Evolutionary conservation across 768 basidiomycete genomes (phyloP).

Genomic region (Macrolepiota fuliginosa): DNA sequence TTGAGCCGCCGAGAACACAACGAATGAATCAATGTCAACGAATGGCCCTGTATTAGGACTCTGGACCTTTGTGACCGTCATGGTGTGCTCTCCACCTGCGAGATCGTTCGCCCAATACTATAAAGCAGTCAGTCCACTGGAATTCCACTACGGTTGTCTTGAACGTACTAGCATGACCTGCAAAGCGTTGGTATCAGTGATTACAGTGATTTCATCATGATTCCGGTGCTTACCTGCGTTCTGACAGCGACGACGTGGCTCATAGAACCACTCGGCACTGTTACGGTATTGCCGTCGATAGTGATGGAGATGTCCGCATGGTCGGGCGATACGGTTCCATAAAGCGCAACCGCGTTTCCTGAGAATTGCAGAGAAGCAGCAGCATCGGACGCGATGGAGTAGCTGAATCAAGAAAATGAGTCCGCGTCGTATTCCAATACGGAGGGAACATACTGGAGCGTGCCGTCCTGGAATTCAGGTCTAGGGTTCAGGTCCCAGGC

Average conservation of each 20-base stretch:
- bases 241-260: conserved; percentile 24
- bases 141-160: neutral
- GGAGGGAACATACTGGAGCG: conserved; percentile 38
- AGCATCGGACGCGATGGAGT: conserved; percentile 34
- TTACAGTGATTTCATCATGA: neutral
- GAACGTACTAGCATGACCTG: conserved; percentile 33
- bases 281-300: conserved; percentile 36
- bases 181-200: neutral
- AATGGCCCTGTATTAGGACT: conserved; percentile 31
- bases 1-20: conserved; percentile 29
- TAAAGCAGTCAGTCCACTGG: conserved; percentile 1
- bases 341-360: conserved; percentile 54
- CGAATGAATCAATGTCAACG: conserved; percentile 43
- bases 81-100: conserved; percentile 33
- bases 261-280: conserved; percentile 34
- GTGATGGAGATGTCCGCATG: conserved; percentile 45
- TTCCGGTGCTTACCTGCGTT: conserved; percentile 18
- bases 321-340: conserved; percentile 50
- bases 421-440: neutral
- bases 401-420: conserved; percentile 28
- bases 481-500: conserved; percentile 34
- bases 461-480: conserved; percentile 31
- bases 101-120: conserved; percentile 44
- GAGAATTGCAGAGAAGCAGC: conserved; percentile 41
- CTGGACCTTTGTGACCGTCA: conserved; percentile 31